Percentiles rank a stretch among this genome's conserved stretches.
These are phyloP conservation scores for Astragalus glycyphyllos DNA, from an alignment of 306 rosid genomes.

Conservation along the genomic window DNA sequence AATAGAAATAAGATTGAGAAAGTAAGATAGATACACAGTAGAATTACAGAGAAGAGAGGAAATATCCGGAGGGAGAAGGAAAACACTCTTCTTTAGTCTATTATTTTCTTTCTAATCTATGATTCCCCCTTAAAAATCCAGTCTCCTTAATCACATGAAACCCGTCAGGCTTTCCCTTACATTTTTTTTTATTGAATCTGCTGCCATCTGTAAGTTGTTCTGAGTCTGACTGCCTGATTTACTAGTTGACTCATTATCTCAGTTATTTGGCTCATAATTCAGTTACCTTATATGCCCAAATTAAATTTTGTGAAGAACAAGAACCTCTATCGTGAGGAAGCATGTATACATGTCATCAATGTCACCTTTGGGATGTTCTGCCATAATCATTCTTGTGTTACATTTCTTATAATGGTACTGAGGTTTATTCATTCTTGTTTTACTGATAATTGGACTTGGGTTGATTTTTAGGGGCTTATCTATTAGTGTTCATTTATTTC, in stretches of 20 bases:
- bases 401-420: neutral
- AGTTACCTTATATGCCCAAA: neutral
- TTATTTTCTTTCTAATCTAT: too few species aligned
- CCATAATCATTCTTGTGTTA: neutral
- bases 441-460: neutral
- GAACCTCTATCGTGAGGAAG: neutral
- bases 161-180: too few species aligned
- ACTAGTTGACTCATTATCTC: neutral
- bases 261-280: neutral
- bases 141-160: too few species aligned
- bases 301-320: slow-evolving; percentile 15
- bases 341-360: neutral
- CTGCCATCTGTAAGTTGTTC: neutral
- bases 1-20: too few species aligned
- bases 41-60: too few species aligned
- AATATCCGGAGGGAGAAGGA: too few species aligned
- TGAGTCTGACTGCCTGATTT: neutral
- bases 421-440: neutral
- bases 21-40: too few species aligned
- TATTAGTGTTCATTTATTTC: neutral
- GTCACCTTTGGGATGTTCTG: neutral
- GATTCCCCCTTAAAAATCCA: too few species aligned
- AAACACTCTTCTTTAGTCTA: too few species aligned
- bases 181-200: too few species aligned
- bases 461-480: neutral